Percentiles rank a stretch among this genome's conserved stretches.
phyloP scores from a whole-genome alignment of 495 filamentous ascomycete species.

The Annulohypoxylon stygium region DNA sequence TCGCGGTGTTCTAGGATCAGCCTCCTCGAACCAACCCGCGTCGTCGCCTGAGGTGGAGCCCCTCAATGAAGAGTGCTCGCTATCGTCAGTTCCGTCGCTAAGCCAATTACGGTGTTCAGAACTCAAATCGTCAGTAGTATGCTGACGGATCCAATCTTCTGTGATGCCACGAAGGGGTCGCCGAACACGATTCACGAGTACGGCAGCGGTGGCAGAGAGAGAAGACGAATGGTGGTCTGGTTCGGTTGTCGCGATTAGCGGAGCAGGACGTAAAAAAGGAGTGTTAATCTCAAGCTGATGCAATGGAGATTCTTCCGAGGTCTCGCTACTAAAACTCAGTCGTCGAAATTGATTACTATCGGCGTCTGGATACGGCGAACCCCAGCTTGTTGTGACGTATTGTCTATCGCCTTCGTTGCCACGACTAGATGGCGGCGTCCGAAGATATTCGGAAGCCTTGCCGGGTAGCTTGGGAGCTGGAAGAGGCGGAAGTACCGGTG shows the following conservation, averaged over 20 bases:
- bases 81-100: constrained; percentile 78
- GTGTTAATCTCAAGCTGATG: constrained; percentile 65
- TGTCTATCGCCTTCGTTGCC: constrained; percentile 45
- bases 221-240: constrained; percentile 56
- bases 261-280: constrained; percentile 65
- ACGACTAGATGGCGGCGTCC: constrained; percentile 61
- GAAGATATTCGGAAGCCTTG: constrained; percentile 61
- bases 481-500: constrained; percentile 67
- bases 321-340: constrained; percentile 65
- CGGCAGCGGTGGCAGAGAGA: constrained; percentile 64
- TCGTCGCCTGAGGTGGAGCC: constrained; percentile 65
- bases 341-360: constrained; percentile 59
- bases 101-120: constrained; percentile 78
- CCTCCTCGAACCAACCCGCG: constrained; percentile 58
- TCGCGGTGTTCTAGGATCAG: constrained; percentile 56
- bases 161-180: constrained; percentile 72
- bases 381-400: constrained; percentile 78
- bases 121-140: constrained; percentile 70
- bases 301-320: constrained; percentile 66
- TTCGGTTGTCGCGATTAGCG: constrained; percentile 51
- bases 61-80: constrained; percentile 73
- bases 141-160: constrained; percentile 83
- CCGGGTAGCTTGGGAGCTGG: constrained; percentile 63
- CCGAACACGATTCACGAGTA: constrained; percentile 67
- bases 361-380: constrained; percentile 75